Conservation (phyloP, 306 rosid species). For the Carpinus viminea region DNA sequence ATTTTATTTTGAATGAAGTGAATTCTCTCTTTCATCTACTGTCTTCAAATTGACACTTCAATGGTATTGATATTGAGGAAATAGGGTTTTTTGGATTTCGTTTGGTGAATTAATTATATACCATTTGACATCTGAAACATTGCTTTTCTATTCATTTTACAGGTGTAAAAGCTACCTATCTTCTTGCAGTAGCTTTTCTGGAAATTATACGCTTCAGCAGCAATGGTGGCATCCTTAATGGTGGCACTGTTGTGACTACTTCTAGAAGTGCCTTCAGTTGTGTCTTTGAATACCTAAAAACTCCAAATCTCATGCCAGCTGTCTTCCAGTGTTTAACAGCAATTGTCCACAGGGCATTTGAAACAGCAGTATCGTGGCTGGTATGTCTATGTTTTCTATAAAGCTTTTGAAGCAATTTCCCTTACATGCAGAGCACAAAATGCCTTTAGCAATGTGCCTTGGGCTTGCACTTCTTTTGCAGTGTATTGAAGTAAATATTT, state of each 20-base stretch:
- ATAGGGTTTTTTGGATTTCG: not conserved
- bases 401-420: slow-evolving; percentile 24
- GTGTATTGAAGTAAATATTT: not conserved
- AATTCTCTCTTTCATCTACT: slow-evolving; percentile 15
- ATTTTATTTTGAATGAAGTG: not conserved
- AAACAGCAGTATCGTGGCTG: slow-evolving; percentile 88
- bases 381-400: slow-evolving; percentile 48
- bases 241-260: slow-evolving; percentile 55
- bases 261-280: slow-evolving; percentile 93
- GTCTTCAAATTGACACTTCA: not conserved
- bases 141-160: slow-evolving; percentile 25
- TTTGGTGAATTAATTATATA: not conserved
- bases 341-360: slow-evolving; percentile 88
- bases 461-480: not conserved
- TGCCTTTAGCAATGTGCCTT: not conserved
- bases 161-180: slow-evolving; percentile 99
- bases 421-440: not conserved
- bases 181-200: slow-evolving; percentile 94
- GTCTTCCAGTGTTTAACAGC: slow-evolving; percentile 93
- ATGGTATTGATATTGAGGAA: slow-evolving; percentile 1
- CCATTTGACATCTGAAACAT: slow-evolving; percentile 21
- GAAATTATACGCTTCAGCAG: slow-evolving; percentile 97
- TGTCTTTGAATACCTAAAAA: slow-evolving; percentile 93
- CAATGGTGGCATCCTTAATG: slow-evolving; percentile 95
- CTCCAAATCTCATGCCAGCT: slow-evolving; percentile 93